Percentiles rank a stretch among this genome's conserved stretches.
These are phyloP conservation scores for Coemansia sp. DNA, from an alignment of 192 early-diverging fungal species.

Conservation along the genomic window DNA sequence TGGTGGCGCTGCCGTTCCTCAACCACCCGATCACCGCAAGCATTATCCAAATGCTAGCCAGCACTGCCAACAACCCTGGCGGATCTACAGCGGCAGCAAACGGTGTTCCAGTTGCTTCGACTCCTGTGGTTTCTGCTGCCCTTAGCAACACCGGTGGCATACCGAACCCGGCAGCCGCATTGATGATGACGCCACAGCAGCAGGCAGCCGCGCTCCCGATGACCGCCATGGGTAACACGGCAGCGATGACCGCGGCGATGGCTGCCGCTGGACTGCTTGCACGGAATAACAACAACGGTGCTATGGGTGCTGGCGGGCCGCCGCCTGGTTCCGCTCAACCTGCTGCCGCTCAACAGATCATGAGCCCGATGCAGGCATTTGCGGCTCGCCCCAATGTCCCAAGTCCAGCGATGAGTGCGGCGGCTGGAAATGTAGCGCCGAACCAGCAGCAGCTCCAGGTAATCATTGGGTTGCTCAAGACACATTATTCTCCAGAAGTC, in stretches of 20 bases:
- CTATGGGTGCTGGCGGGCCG: not conserved
- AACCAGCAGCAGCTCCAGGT: conserved; percentile 5
- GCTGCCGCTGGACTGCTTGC: conserved; percentile 12
- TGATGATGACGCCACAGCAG: conserved; percentile 35
- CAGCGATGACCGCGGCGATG: conserved; percentile 3
- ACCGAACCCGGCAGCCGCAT: not conserved
- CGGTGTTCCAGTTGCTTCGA: not conserved
- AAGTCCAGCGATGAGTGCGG: conserved; percentile 22
- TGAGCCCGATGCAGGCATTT: conserved; percentile 41
- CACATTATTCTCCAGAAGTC: conserved; percentile 12
- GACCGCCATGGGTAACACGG: conserved; percentile 4
- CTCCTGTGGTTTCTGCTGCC: not conserved
- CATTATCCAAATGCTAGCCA: conserved; percentile 14
- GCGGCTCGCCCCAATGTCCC: conserved; percentile 21
- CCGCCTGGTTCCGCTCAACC: conserved; percentile 5
- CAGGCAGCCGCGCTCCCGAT: conserved; percentile 16
- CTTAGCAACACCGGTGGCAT: not conserved
- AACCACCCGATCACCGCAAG: conserved; percentile 17
- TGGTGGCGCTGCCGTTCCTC: conserved; percentile 36
- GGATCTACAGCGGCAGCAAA: not conserved
- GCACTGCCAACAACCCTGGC: not conserved
- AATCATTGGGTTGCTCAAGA: conserved; percentile 9
- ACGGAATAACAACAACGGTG: not conserved
- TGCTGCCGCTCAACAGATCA: conserved; percentile 23
- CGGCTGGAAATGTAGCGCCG: not conserved